Percentiles rank a stretch among this genome's conserved stretches.
phyloP scores from a whole-genome alignment of 306 rosid species.

The Mimosa pudica region DNA sequence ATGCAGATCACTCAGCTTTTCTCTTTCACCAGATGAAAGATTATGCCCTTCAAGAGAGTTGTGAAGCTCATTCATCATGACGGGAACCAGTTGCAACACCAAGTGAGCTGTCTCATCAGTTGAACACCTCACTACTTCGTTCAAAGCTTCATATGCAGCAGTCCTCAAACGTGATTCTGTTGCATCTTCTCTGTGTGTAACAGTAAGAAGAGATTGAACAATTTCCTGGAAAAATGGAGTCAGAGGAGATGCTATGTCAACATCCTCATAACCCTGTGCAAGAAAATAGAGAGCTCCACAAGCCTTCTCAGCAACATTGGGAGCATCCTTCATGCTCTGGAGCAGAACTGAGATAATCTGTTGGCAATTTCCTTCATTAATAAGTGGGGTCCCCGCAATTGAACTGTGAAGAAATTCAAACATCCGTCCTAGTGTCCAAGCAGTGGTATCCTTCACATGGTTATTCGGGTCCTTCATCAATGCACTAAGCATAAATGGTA shows the following conservation, averaged over 20 bases:
- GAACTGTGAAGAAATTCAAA: constrained; percentile 91
- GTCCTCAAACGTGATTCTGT: constrained; percentile 82
- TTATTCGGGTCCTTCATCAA: constrained; percentile 72
- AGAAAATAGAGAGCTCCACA: constrained; percentile 92
- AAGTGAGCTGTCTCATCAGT: constrained; percentile 78
- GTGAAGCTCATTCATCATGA: constrained; percentile 81
- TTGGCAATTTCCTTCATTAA: constrained; percentile 75
- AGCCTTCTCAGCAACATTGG: constrained; percentile 95
- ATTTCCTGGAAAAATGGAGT: constrained; percentile 85
- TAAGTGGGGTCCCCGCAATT: constrained; percentile 65
- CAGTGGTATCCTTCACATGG: constrained; percentile 95
- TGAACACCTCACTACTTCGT: constrained; percentile 86
- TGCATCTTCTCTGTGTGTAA: constrained; percentile 83
- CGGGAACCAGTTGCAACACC: constrained; percentile 76
- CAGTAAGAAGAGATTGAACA: constrained; percentile 75
- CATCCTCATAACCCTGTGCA: constrained; percentile 89
- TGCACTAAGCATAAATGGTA: constrained; percentile 79
- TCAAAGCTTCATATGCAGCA: constrained; percentile 82
- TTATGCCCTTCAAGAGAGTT: constrained; percentile 76
- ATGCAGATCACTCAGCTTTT: constrained; percentile 70
- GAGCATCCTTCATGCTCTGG: constrained; percentile 92
- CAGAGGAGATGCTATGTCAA: constrained; percentile 61
- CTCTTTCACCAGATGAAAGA: constrained; percentile 84
- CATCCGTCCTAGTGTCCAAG: constrained; percentile 94
- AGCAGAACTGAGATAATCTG: constrained; percentile 84